Evolutionary conservation across 176 grass and related monocot genomes (phyloP), one percentile per base, ranked within the genome.

Genomic region (Guadua angustifolia): DNA sequence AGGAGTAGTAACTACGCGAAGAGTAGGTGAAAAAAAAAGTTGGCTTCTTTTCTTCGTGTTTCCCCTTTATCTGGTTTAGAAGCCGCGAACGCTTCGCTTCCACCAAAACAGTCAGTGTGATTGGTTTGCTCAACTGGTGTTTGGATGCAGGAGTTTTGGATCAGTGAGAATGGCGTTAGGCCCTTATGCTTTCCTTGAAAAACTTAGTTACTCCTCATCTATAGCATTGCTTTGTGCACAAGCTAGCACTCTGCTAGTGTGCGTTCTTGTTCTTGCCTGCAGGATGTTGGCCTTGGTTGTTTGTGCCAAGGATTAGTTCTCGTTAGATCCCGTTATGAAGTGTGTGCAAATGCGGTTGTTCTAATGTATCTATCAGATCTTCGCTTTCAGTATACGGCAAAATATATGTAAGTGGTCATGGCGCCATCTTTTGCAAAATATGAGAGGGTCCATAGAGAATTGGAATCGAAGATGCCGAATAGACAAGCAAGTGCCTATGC

Each of bases 31-130:
- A 9, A 84, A 9, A 84, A 22, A 43, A 18, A 29, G 1, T 18
- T 43, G n/a, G 7, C 7, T 44, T 47, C 18, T 79, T 33, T 49
- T 40, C 18, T 21, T 55, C 49, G 49, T 72, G 49, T 24, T 4
- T 52, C 8, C 13, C 74, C 19, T 55, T 46, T 65, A 79, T 85
- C 65, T 79, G 65, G 21, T 42, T 32, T 69, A n/a, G 63, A 60
- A 71, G 53, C 24, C 18, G 26, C 9, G 35, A 58, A 36, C 33
- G 38, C 63, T 15, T 85, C 10, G 6, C 73, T 15, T 85, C 10
- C 3, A 16, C 4, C 72, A 64, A 64, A 72, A 15, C 64, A 22
- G 47, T 21, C 10, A 35, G 58, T 55, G 80, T 17, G 15, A 5
- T 82, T 68, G 8, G 15, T 29, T 25, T 5, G 12, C 14, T 39